phyloP scores from a whole-genome alignment of 352 stramenopile species.

The Pythium dissotocum region DNA sequence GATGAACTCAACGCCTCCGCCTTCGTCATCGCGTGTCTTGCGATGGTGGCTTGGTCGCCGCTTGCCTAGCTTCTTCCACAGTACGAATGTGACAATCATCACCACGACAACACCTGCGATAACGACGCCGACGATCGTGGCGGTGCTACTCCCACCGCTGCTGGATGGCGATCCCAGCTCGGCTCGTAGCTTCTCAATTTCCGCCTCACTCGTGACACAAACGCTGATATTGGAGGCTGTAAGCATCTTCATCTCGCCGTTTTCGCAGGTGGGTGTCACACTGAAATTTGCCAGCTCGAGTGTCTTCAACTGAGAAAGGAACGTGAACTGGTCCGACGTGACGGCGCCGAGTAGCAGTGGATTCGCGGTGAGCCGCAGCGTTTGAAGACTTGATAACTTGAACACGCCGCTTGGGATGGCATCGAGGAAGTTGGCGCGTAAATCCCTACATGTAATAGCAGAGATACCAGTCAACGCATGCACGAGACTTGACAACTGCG shows the following conservation, averaged over 20 bases:
- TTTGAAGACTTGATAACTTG: not conserved
- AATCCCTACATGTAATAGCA: not conserved
- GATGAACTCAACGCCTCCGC: not conserved
- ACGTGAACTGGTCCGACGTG: constrained; percentile 16
- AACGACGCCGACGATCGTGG: not conserved
- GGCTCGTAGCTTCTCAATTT: not conserved
- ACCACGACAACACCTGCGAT: not conserved
- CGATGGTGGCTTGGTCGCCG: not conserved
- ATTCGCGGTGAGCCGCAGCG: constrained; percentile 11
- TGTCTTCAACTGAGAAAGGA: constrained; percentile 8
- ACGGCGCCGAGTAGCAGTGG: not conserved
- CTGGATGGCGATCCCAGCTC: not conserved
- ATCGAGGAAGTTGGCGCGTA: constrained; percentile 9
- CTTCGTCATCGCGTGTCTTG: not conserved
- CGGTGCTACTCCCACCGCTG: not conserved
- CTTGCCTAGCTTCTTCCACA: not conserved
- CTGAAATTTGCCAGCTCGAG: constrained; percentile 5
- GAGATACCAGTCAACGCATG: not conserved
- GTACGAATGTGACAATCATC: not conserved
- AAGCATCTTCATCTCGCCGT: not conserved
- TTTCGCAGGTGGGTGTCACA: not conserved
- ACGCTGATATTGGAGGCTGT: not conserved
- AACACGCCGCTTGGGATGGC: constrained; percentile 11
- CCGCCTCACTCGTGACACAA: constrained; percentile 9
- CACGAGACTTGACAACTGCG: not conserved